Percentiles rank a stretch among this genome's conserved stretches.
phyloP scores from a whole-genome alignment of 1,139 yeast genomes.

The Meyerozyma athensensis region DNA sequence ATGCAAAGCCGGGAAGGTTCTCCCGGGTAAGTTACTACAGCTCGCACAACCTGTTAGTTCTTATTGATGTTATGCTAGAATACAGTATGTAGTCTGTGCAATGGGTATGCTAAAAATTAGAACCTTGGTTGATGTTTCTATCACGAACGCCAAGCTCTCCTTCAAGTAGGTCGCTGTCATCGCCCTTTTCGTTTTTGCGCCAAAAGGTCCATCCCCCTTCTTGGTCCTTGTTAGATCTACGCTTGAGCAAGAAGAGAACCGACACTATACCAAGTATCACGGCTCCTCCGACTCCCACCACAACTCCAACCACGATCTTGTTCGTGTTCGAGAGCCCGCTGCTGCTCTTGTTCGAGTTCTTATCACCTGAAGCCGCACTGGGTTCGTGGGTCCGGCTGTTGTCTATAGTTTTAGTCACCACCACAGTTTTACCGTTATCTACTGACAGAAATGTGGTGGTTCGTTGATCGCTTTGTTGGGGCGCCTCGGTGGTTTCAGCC shows the following conservation, averaged over 20 bases:
- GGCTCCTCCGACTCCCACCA: conserved; percentile 48
- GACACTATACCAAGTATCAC: conserved; percentile 34
- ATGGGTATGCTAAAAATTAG: conserved; percentile 49
- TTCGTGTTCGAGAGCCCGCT: conserved; percentile 40
- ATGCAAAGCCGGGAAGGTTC: too few species aligned
- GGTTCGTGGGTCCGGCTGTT: conserved; percentile 21
- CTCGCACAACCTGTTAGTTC: too few species aligned
- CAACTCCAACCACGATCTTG: conserved; percentile 46
- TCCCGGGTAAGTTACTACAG: too few species aligned
- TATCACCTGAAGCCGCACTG: conserved; percentile 20
- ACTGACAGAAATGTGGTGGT: conserved; percentile 5
- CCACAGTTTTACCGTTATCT: conserved; percentile 27
- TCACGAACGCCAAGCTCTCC: conserved; percentile 53
- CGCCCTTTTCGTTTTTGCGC: conserved; percentile 45
- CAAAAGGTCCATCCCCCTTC: conserved; percentile 48
- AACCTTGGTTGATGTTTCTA: conserved; percentile 39
- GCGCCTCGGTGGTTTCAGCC: background rate
- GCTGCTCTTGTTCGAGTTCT: conserved; percentile 9
- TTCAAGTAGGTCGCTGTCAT: conserved; percentile 54
- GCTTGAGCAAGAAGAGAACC: conserved; percentile 32
- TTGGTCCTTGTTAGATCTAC: conserved; percentile 28
- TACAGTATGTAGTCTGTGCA: too few species aligned
- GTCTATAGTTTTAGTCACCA: conserved; percentile 35
- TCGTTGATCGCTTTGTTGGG: background rate
- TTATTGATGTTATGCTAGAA: too few species aligned